Evolutionary conservation across 2,329 filamentous ascomycete species (phyloP), one percentile per base, ranked within the genome.

Genomic region (Neospermospora avenae): DNA sequence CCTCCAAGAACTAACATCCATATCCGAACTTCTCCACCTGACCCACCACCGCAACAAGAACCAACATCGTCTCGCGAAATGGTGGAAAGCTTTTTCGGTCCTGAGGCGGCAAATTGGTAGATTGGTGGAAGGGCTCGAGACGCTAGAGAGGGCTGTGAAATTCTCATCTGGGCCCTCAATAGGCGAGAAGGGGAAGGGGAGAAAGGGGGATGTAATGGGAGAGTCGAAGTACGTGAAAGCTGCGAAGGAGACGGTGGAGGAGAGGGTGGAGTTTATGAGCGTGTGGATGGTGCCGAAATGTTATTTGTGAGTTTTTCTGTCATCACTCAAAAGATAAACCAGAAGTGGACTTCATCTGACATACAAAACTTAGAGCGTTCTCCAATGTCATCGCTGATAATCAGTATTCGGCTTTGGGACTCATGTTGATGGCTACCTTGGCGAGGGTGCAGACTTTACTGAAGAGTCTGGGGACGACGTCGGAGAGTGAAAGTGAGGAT

Each of bases 31-130:
- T 49, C 84, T 97, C 46, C 80, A 88, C 69, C 82, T 89, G 66
- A 84, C 96, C 69, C 84, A 87, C 74, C 86, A 91, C 72, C 90
- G 92, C 69, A 95, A 97, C 78, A 88, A 87, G 71, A 98, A 97
- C 77, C 93, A 98, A 77, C 93, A 98, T 74, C 86, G 86, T 58
- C 80, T 83, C 63, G 83, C 87, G 31, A 84, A 85, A 71, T 99
- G 93, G 93, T 98, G 90, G 85, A 84, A 85, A 68, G 79, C 78
- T 69, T 84, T 97, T 63, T 82, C 82, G 56, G 81, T 88, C 65
- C 81, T 97, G 65, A 85, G 90, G 37, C 88, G 90, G 49, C 81
- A 85, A 59, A 73, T 88, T 8, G 75, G 76, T 8, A 80, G 81
- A 57, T 76, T 96, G 2, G 68, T 80, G 1, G 61, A 67, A 16